Conservation (phyloP, 2,329 filamentous ascomycete species). For the Ophiostoma triangulosporum region DNA sequence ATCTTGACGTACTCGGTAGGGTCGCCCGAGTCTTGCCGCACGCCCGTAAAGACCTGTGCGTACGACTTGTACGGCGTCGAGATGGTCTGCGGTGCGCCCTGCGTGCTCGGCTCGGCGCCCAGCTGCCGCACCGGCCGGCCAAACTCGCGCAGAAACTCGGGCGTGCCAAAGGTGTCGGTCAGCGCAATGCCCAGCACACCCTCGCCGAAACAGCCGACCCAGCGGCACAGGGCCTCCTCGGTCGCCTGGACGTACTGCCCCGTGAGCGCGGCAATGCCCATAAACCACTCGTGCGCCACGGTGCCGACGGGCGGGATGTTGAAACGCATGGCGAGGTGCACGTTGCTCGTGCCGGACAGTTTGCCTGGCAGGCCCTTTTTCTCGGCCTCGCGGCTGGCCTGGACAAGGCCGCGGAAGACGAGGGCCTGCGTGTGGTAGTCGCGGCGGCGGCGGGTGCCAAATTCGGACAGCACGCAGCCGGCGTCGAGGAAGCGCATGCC, state of each 20-base stretch:
- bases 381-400: conserved; percentile 58
- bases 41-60: conserved; percentile 68
- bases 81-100: neutral
- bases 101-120: conserved; percentile 15
- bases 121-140: conserved; percentile 44
- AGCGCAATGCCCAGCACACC: conserved; percentile 75
- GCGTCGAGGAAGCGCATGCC: conserved; percentile 63
- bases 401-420: conserved; percentile 74
- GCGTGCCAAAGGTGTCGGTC: conserved; percentile 93
- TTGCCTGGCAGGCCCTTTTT: conserved; percentile 54
- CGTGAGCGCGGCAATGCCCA: conserved; percentile 89
- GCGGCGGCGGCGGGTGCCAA: conserved; percentile 75
- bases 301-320: conserved; percentile 76
- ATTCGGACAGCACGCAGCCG: conserved; percentile 85
- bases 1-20: conserved; percentile 64
- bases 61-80: conserved; percentile 42
- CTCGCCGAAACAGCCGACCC: conserved; percentile 82
- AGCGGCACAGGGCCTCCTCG: conserved; percentile 71
- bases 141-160: conserved; percentile 77
- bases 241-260: conserved; percentile 76
- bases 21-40: conserved; percentile 84
- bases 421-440: conserved; percentile 93
- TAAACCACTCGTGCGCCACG: conserved; percentile 95
- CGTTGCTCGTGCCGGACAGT: conserved; percentile 84
- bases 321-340: conserved; percentile 92